Conservation (phyloP, 805 yeast genomes). For the Schizosaccharomyces japonicus region DNA sequence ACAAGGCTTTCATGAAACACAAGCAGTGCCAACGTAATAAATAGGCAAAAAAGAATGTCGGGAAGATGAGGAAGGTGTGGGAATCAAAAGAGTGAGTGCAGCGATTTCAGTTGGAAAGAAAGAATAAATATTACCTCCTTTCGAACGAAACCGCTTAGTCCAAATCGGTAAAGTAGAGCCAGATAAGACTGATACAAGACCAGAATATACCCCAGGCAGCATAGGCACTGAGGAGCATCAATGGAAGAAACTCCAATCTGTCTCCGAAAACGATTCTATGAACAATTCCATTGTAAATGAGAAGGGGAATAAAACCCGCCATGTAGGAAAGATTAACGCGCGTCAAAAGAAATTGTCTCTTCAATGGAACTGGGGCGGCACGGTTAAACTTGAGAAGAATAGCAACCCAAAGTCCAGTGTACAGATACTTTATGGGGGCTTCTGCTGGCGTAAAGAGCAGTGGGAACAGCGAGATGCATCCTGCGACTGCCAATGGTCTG, state of each 20-base stretch:
- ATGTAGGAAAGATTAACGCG: slow-evolving; percentile 44
- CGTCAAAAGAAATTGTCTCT: slow-evolving; percentile 36
- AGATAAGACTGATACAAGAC: slow-evolving; percentile 70
- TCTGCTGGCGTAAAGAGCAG: slow-evolving; percentile 59
- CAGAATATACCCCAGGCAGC: slow-evolving; percentile 66
- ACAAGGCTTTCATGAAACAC: no score
- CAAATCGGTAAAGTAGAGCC: slow-evolving; percentile 38
- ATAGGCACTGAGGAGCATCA: slow-evolving; percentile 67
- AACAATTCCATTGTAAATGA: slow-evolving; percentile 32
- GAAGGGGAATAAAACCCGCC: slow-evolving; percentile 41
- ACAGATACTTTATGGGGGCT: slow-evolving; percentile 47
- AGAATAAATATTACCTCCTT: no score
- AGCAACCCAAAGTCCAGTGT: slow-evolving; percentile 69
- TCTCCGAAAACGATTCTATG: slow-evolving; percentile 23
- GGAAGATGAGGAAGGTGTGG: no score
- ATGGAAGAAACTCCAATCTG: slow-evolving; percentile 44
- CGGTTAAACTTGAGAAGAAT: slow-evolving; percentile 50
- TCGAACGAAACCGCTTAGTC: slow-evolving; percentile 30
- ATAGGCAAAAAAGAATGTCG: no score
- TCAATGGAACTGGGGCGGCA: slow-evolving; percentile 13
- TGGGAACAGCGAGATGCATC: slow-evolving; percentile 74
- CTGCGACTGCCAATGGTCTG: slow-evolving; percentile 49
- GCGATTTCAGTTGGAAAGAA: no score
- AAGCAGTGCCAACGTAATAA: no score
- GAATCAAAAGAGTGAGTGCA: no score